Percentiles rank a stretch among this genome's conserved stretches.
Conservation (phyloP, 192 early-diverging fungal genomes). For the Pilobolus umbonatus region DNA sequence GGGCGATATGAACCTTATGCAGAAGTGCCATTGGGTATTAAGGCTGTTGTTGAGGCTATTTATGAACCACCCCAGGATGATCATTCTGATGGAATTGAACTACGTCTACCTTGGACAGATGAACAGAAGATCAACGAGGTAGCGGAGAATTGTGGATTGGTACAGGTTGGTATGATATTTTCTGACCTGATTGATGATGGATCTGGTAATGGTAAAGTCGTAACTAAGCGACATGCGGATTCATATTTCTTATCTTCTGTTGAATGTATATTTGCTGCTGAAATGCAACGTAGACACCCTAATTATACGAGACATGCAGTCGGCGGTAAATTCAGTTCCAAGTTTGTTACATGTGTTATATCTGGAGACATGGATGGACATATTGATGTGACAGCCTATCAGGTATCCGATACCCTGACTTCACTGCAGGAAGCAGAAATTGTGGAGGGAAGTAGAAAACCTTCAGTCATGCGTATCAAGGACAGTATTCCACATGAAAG, state of each 20-base stretch:
- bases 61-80: conserved; percentile 90
- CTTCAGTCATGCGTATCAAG: conserved; percentile 80
- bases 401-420: conserved; percentile 87
- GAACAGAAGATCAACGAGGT: conserved; percentile 55
- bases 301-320: conserved; percentile 65
- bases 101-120: conserved; percentile 55
- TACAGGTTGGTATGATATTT: conserved; percentile 84
- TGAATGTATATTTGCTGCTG: conserved; percentile 81
- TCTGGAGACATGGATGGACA: conserved; percentile 81
- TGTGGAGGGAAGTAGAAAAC: conserved; percentile 84
- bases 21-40: conserved; percentile 92
- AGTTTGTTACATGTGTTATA: conserved; percentile 95
- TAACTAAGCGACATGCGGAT: conserved; percentile 85
- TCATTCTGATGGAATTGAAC: conserved; percentile 66
- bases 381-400: conserved; percentile 84
- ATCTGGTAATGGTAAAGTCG: conserved; percentile 68
- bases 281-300: conserved; percentile 75
- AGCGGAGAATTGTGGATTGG: conserved; percentile 63
- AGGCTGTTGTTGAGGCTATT: conserved; percentile 91
- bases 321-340: conserved; percentile 79
- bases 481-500: conserved; percentile 59
- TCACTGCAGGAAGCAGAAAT: conserved; percentile 90
- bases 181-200: conserved; percentile 88
- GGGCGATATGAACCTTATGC: conserved; percentile 86
- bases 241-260: conserved; percentile 92